Percentiles rank a stretch among this genome's conserved stretches.
Conservation (phyloP, 2,329 filamentous ascomycete species). For the Trichoderma sp. region DNA sequence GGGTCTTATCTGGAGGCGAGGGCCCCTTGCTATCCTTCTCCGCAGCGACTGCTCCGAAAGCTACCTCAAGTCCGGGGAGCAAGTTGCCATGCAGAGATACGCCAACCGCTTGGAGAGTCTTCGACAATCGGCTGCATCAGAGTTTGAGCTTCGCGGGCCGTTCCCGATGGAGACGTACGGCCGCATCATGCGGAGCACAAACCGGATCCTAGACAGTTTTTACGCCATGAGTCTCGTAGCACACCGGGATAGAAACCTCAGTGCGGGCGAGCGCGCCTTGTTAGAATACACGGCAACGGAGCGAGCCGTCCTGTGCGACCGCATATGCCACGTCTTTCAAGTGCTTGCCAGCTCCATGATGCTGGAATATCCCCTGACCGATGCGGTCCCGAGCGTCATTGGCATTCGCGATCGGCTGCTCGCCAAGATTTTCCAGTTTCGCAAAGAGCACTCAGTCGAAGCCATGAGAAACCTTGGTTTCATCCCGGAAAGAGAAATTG, state of each 20-base stretch:
- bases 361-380: slow-evolving; percentile 82
- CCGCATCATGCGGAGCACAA: slow-evolving; percentile 70
- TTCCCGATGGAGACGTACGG: slow-evolving; percentile 71
- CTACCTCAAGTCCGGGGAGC: slow-evolving; percentile 82
- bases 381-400: slow-evolving; percentile 75
- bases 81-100: slow-evolving; percentile 77
- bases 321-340: slow-evolving; percentile 78
- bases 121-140: slow-evolving; percentile 65
- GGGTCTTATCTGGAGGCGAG: slow-evolving; percentile 88
- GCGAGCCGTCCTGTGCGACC: slow-evolving; percentile 71
- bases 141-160: slow-evolving; percentile 79
- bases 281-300: slow-evolving; percentile 75
- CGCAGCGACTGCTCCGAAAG: slow-evolving; percentile 54
- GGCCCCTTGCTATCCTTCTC: slow-evolving; percentile 73
- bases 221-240: slow-evolving; percentile 91
- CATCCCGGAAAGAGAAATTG: background rate
- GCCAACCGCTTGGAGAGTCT: slow-evolving; percentile 67
- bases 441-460: slow-evolving; percentile 52
- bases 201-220: slow-evolving; percentile 80
- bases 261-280: slow-evolving; percentile 72
- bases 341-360: slow-evolving; percentile 86
- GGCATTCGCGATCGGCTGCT: slow-evolving; percentile 74
- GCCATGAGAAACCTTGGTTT: background rate
- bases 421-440: slow-evolving; percentile 79
- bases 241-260: slow-evolving; percentile 69